Conservation (phyloP, 768 basidiomycete genomes). For the Lactarius indigo region DNA sequence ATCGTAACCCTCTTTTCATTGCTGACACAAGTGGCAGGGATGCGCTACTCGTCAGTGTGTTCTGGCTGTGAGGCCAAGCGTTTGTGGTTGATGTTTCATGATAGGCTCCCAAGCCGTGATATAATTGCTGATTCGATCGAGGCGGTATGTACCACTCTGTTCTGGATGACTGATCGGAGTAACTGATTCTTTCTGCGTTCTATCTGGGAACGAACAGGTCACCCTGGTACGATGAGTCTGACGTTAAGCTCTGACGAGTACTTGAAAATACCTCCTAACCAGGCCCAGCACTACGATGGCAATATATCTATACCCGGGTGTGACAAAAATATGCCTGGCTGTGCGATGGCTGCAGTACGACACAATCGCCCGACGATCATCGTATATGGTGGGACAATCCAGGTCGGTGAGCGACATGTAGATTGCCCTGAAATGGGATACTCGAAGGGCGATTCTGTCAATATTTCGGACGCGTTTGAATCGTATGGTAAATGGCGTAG, state of each 20-base stretch:
- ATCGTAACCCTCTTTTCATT: slow-evolving; percentile 1
- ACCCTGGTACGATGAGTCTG: slow-evolving; percentile 42
- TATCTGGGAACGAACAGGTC: slow-evolving; percentile 39
- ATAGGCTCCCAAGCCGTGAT: slow-evolving; percentile 79
- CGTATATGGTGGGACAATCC: slow-evolving; percentile 82
- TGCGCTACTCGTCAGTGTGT: slow-evolving; percentile 75
- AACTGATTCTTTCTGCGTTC: background rate
- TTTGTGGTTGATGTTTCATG: background rate
- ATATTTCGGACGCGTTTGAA: slow-evolving; percentile 83
- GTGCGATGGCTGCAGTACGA: slow-evolving; percentile 79
- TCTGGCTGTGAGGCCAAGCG: background rate
- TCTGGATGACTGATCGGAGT: background rate
- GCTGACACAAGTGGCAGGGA: slow-evolving; percentile 47
- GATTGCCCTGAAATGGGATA: slow-evolving; percentile 80
- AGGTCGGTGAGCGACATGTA: slow-evolving; percentile 66
- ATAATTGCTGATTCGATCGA: slow-evolving; percentile 89
- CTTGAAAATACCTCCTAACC: background rate
- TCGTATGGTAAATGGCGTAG: slow-evolving; percentile 57
- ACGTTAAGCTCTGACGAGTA: background rate
- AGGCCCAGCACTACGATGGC: slow-evolving; percentile 88
- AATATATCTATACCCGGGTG: slow-evolving; percentile 87
- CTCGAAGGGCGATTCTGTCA: slow-evolving; percentile 76
- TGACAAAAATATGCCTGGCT: slow-evolving; percentile 93
- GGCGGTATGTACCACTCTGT: slow-evolving; percentile 44
- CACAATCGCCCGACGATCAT: slow-evolving; percentile 88